These are phyloP conservation scores for Pseudocercospora fijiensis DNA, from an alignment of 2,329 filamentous ascomycete species.

Conservation along the genomic window DNA sequence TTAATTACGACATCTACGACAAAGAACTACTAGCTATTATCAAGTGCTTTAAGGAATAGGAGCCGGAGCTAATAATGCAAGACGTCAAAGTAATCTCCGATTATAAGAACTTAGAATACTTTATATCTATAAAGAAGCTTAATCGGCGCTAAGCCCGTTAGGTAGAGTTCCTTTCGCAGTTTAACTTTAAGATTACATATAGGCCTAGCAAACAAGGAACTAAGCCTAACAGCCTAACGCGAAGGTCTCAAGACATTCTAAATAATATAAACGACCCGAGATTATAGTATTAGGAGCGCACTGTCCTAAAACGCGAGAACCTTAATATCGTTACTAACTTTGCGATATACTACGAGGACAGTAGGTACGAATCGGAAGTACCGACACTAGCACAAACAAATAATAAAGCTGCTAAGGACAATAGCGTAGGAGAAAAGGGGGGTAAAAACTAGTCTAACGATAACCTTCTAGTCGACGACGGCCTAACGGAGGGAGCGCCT, in stretches of 20 bases:
- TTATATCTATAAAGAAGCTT: background rate
- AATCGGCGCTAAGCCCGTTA: constrained; percentile 2
- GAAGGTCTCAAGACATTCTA: background rate
- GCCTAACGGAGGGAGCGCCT: too few species aligned
- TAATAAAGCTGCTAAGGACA: background rate
- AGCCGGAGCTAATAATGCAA: too few species aligned
- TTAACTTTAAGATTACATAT: constrained; percentile 12
- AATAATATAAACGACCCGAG: background rate
- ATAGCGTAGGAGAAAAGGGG: background rate
- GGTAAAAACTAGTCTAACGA: too few species aligned
- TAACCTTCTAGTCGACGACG: too few species aligned
- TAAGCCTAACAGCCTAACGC: background rate
- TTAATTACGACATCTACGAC: too few species aligned
- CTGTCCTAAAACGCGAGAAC: background rate
- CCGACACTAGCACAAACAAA: too few species aligned
- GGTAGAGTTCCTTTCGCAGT: constrained; percentile 3
- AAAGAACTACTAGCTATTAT: too few species aligned
- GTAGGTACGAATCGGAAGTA: background rate
- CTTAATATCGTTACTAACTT: background rate
- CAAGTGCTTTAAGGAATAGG: too few species aligned
- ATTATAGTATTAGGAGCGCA: background rate
- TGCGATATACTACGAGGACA: background rate
- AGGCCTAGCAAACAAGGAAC: background rate
- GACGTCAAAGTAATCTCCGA: too few species aligned
- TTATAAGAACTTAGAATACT: too few species aligned